Evolutionary conservation across 768 basidiomycete genomes (phyloP).

Genomic region (Cytidiella melzeri): DNA sequence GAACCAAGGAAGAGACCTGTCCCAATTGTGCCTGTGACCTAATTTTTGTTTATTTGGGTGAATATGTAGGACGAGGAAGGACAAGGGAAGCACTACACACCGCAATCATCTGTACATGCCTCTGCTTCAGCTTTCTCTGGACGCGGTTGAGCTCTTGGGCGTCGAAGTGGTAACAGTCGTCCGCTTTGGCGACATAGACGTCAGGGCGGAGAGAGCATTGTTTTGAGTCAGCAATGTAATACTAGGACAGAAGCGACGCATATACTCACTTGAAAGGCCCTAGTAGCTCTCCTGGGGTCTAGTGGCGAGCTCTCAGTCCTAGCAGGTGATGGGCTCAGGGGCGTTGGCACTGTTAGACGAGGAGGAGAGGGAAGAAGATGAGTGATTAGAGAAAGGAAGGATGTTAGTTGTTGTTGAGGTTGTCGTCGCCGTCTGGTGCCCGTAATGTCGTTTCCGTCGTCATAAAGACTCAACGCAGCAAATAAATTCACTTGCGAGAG

Average conservation of each 20-base stretch:
- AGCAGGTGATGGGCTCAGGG: neutral
- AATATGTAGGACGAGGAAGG: neutral
- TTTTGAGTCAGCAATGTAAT: no score
- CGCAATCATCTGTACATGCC: conserved; percentile 80
- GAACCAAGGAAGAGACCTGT: conserved; percentile 73
- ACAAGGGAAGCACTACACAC: conserved; percentile 29
- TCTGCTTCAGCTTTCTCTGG: conserved; percentile 67
- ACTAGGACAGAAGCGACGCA: no score
- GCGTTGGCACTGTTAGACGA: neutral
- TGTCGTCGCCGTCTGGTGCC: no score
- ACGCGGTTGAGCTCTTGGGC: conserved; percentile 63
- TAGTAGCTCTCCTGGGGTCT: conserved; percentile 16
- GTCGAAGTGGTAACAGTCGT: conserved; percentile 40
- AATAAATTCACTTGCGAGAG: no score
- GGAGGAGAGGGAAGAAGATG: neutral
- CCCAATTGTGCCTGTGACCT: conserved; percentile 71
- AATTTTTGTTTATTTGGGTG: neutral
- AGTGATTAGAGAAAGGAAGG: no score
- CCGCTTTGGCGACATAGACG: conserved; percentile 19
- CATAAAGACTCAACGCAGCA: no score
- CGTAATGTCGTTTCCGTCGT: no score
- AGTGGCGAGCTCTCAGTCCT: conserved; percentile 5
- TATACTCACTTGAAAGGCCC: conserved; percentile 26
- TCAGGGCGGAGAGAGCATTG: conserved; percentile 6
- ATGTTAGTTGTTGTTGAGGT: no score